A percentile compares a stretch with the other conserved stretches of the same genome.
These are phyloP conservation scores for Agaricus subrufescens DNA, from an alignment of 768 basidiomycete species.

Conservation along the genomic window DNA sequence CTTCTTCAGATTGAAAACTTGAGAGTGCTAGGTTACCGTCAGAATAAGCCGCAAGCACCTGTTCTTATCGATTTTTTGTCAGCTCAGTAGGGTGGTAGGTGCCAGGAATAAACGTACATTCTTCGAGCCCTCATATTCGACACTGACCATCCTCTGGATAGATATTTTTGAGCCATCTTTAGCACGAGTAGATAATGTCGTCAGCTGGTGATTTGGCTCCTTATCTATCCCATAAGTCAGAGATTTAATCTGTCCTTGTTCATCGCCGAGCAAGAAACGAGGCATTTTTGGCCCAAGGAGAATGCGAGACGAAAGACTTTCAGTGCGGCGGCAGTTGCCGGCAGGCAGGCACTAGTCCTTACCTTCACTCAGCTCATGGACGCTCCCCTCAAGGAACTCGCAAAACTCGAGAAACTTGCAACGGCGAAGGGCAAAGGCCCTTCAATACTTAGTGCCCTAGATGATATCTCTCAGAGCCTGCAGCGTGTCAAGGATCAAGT, in stretches of 20 bases:
- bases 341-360: neutral
- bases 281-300: slow-evolving; percentile 37
- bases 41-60: slow-evolving; percentile 65
- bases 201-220: slow-evolving; percentile 28
- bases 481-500: slow-evolving; percentile 50
- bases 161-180: slow-evolving; percentile 18
- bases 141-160: slow-evolving; percentile 27
- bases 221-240: slow-evolving; percentile 37
- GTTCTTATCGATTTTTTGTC: slow-evolving; percentile 31
- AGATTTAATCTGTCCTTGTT: slow-evolving; percentile 71
- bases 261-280: slow-evolving; percentile 72
- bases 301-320: neutral
- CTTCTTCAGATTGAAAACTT: slow-evolving; percentile 29
- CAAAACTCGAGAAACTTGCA: slow-evolving; percentile 66
- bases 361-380: slow-evolving; percentile 47
- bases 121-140: slow-evolving; percentile 21
- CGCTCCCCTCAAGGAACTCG: slow-evolving; percentile 69
- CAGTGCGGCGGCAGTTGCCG: neutral
- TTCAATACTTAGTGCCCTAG: slow-evolving; percentile 56
- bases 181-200: slow-evolving; percentile 21
- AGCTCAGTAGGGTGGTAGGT: neutral
- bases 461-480: slow-evolving; percentile 57
- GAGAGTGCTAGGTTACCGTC: slow-evolving; percentile 51
- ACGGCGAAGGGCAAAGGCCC: slow-evolving; percentile 48
- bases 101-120: slow-evolving; percentile 30